Conservation (phyloP, 2,329 filamentous ascomycete species). For the Davidsoniella eucalypti region DNA sequence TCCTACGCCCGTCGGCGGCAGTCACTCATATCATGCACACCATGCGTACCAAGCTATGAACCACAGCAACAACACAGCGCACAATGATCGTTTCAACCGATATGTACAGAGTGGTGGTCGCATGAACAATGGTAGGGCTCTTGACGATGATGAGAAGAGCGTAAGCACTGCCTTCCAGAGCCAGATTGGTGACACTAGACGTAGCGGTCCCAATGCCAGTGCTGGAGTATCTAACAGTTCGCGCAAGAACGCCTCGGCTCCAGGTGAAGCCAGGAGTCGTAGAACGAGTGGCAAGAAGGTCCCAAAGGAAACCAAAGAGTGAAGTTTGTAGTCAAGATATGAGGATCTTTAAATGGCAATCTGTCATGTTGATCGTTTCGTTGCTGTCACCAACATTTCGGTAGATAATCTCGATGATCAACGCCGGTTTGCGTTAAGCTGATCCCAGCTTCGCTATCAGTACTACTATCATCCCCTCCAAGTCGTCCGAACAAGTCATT, state of each 20-base stretch:
- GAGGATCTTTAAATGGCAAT: not conserved
- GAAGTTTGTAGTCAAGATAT: not conserved
- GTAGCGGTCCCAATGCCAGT: conserved; percentile 19
- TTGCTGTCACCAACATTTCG: too few relatives aligned
- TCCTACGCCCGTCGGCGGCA: not conserved
- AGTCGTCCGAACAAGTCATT: too few relatives aligned
- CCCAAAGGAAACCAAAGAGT: conserved; percentile 7
- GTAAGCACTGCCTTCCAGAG: conserved; percentile 93
- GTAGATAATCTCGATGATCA: too few relatives aligned
- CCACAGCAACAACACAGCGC: conserved; percentile 14
- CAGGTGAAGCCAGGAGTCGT: not conserved
- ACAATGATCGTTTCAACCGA: conserved; percentile 69
- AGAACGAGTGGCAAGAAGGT: conserved; percentile 5
- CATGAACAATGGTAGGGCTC: conserved; percentile 49
- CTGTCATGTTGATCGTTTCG: too few relatives aligned
- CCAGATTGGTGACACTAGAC: conserved; percentile 49
- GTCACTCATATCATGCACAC: not conserved
- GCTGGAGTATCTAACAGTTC: not conserved
- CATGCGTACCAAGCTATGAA: not conserved
- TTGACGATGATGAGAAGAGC: conserved; percentile 90
- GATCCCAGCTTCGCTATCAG: too few relatives aligned
- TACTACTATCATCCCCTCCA: too few relatives aligned
- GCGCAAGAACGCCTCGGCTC: not conserved
- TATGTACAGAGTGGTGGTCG: conserved; percentile 80
- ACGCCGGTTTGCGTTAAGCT: too few relatives aligned